Evolutionary conservation across 257 asterid species (phyloP).

Genomic region (Euphrasia confusa): DNA sequence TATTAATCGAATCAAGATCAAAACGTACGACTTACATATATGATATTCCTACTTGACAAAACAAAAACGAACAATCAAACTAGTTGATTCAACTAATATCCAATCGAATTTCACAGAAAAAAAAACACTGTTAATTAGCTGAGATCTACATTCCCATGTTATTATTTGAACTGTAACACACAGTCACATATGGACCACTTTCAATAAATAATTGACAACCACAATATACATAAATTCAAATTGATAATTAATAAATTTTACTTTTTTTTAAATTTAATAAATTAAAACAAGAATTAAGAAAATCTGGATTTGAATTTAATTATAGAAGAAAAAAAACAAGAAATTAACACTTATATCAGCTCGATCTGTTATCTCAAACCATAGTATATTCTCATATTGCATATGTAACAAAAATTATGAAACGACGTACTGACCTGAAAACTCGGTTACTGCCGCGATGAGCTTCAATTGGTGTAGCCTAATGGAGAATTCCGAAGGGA

Average conservation of each 20-base stretch:
- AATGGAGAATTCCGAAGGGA: conserved; percentile 54
- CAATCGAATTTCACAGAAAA: background rate
- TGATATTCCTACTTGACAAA: too few species aligned
- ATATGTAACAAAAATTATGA: background rate
- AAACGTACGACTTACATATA: too few species aligned
- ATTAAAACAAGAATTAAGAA: too few species aligned
- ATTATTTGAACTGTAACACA: conserved; percentile 26
- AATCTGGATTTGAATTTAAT: too few species aligned
- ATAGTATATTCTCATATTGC: background rate
- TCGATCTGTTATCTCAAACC: background rate
- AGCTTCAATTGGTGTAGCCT: conserved; percentile 19
- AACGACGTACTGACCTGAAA: conserved; percentile 22
- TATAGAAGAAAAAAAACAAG: too few species aligned
- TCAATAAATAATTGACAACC: conserved; percentile 17
- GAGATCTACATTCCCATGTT: conserved; percentile 22
- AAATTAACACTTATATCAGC: background rate
- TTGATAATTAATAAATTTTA: background rate
- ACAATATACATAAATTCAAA: background rate
- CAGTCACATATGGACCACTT: conserved; percentile 32
- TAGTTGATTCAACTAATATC: too few species aligned
- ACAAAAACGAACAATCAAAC: too few species aligned
- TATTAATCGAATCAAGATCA: too few species aligned
- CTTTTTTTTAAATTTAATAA: too few species aligned
- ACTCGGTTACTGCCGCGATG: background rate
- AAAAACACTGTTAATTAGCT: background rate